Base-by-base conservation (phyloP, 2,329 filamentous ascomycete genomes). In the Eutypella sp. region DNA sequence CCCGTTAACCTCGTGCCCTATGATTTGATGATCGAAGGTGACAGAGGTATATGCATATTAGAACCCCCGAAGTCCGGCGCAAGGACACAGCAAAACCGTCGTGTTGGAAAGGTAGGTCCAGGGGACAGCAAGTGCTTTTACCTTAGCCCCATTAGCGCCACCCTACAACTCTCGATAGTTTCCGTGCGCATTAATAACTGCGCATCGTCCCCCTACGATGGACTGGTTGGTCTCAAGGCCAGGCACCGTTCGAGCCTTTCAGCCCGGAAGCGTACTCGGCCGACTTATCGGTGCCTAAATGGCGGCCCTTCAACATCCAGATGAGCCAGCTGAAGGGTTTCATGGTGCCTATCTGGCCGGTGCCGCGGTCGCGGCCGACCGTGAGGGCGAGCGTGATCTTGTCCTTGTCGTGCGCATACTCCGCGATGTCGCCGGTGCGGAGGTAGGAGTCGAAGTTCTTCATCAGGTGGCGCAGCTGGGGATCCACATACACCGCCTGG, bases 241-340 rank as follows among this genome's bases (percentile, higher is more conserved):
- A 33, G 5, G 29, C 29, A 15, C 29, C 29, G 13, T 33, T 33
- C 5, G 4, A 7, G 5, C 29, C 29, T 4, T 7, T 33, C 29
- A 33, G 29, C 29, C 29, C 29, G 11, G 29, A 11, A 15, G 29
- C 29, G 29, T 33, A 33, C 13, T 6, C 5, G 13, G 29, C 29
- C 29, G 29, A 33, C 6, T 44, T 23, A 20, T 13, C 24, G 16
- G 66, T 67, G 4, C 69, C 68, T 42, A 73, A 45, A 40, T 61
- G 55, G 2, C 68, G 57, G 0, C 66, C 66, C 59, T 72, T 72
- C 22, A 62, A 24, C 41, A 55, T 67, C 60, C 66, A 69, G 25
- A 71, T 55, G 19, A 71, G 18, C 34, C 67, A 53, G 47, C 67
- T 65, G 9, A 66, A 67, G n/a, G 68, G 13, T 57, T 67, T 69